A percentile compares a stretch with the other conserved stretches of the same genome.
phyloP scores from a whole-genome alignment of 208 protist species.

The Trypanosoma melophagium region DNA sequence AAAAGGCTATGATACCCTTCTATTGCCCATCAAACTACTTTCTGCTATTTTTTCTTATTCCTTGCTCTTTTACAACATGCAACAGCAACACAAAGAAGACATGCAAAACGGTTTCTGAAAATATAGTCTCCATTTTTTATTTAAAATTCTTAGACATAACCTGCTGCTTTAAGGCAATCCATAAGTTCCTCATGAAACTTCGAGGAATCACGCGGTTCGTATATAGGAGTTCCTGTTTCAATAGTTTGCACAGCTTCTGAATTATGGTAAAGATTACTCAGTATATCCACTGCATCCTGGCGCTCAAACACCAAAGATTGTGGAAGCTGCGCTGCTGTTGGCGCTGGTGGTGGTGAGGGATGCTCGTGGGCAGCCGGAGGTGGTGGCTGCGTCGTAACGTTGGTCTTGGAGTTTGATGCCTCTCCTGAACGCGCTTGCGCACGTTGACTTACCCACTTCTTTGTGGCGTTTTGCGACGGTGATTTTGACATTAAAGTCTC shows the following conservation, averaged over 20 bases:
- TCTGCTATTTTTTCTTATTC: neutral
- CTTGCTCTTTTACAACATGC: neutral
- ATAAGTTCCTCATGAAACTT: slow-evolving; percentile 32
- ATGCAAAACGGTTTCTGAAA: neutral
- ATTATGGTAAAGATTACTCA: slow-evolving; percentile 85
- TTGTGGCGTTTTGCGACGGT: slow-evolving; percentile 16
- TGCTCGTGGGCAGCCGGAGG: slow-evolving; percentile 18
- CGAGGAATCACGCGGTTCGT: slow-evolving; percentile 13
- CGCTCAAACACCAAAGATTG: slow-evolving; percentile 64
- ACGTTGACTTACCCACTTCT: slow-evolving; percentile 36
- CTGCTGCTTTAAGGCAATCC: slow-evolving; percentile 20
- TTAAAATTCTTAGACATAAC: neutral
- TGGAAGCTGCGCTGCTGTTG: slow-evolving; percentile 36
- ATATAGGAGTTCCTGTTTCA: slow-evolving; percentile 16
- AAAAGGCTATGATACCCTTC: neutral
- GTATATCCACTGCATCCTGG: slow-evolving; percentile 78
- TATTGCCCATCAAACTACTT: slow-evolving; percentile 1
- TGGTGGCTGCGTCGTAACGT: slow-evolving; percentile 13
- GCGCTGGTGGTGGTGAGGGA: slow-evolving; percentile 2
- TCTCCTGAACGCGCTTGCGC: slow-evolving; percentile 20
- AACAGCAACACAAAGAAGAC: neutral
- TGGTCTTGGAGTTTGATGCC: slow-evolving; percentile 17
- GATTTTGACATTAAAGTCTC: slow-evolving; percentile 23
- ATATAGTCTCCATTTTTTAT: neutral
- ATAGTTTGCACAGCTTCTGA: slow-evolving; percentile 28